Base-by-base conservation (phyloP, 2,329 filamentous ascomycete species). In the Aspergillus udagawae region DNA sequence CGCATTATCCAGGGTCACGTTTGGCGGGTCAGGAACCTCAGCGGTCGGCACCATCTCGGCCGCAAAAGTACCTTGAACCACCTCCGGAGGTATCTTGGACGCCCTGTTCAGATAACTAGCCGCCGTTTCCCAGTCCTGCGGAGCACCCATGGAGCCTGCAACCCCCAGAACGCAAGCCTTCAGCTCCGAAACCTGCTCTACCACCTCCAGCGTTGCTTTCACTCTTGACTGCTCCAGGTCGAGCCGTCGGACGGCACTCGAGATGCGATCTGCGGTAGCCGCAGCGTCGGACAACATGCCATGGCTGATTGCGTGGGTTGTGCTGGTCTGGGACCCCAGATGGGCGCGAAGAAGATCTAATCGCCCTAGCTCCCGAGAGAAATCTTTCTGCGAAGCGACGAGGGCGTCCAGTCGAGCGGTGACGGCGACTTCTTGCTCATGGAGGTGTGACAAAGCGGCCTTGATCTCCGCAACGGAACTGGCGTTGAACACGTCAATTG, bases 71-170 rank as follows among this genome's bases (percentile, higher is more conserved):
- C 94, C 91, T 63, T 89, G 83, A 52, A 92, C 82, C 52, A 99
- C 93, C 1, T 88, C 82, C 52, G 86, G 82, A 0, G 93, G 92
- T 12, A 99, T 86, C 64, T 89, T 86, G 59, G 86, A 86, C 6
- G 94, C 92, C 48, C 93, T 85, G 61, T 89, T 86, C 57, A 99
- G 83, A 73, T 97, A 97, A 49, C 84, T 89, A 1, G 94, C 94
- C 3, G 94, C 94, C 3, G 91, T 94, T 75, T 99, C 94, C 94
- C 94, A 99, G 77, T 99, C 94, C 75, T 99, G 94, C 45, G 94
- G 91, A 4, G 92, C 93, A 35, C 93, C 94, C 94, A 99, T 99
- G 58, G 90, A 95, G 20, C 92, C 94, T 27, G 93, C 87, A 10
- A 97, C 92, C 47, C 94, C 94, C 59, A 97, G 86, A 38, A 97